These are phyloP conservation scores for Lasiosphaeria miniovina DNA, from an alignment of 495 filamentous ascomycete genomes.

Conservation along the genomic window DNA sequence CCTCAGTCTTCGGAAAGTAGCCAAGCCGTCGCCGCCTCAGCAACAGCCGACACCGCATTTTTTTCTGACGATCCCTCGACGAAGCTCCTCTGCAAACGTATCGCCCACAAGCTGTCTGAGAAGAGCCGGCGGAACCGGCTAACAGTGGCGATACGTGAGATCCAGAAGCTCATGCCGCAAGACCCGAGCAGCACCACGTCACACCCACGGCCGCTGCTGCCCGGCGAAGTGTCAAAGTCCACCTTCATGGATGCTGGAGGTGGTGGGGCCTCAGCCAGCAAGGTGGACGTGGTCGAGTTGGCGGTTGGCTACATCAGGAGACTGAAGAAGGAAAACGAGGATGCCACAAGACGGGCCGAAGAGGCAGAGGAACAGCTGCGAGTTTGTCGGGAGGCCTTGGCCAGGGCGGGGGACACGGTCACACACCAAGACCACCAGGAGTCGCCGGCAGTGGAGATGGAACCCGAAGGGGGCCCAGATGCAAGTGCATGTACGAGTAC, in stretches of 20 bases:
- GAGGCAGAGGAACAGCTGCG: constrained; percentile 20
- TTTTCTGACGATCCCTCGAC: constrained; percentile 15
- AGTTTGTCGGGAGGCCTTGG: not conserved
- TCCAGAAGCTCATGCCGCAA: constrained; percentile 30
- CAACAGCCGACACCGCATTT: not conserved
- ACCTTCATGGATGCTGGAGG: not conserved
- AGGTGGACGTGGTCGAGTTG: constrained; percentile 33
- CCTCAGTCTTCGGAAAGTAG: too few relatives aligned
- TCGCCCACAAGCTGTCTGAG: constrained; percentile 36
- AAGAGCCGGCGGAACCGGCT: constrained; percentile 30
- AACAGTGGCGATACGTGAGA: constrained; percentile 31
- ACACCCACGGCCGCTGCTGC: not conserved
- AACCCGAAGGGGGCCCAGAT: too few relatives aligned
- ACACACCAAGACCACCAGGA: not conserved
- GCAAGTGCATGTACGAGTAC: too few relatives aligned
- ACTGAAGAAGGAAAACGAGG: constrained; percentile 25
- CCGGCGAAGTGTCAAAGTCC: not conserved
- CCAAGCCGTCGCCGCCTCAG: too few relatives aligned
- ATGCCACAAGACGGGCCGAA: constrained; percentile 23
- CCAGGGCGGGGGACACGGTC: not conserved
- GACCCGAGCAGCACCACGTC: not conserved
- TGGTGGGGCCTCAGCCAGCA: constrained; percentile 22
- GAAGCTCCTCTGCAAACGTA: constrained; percentile 24
- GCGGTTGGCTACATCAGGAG: constrained; percentile 29
- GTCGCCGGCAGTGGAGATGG: not conserved